Conservation (phyloP, 257 asterid species). For the Lycium ferocissimum region DNA sequence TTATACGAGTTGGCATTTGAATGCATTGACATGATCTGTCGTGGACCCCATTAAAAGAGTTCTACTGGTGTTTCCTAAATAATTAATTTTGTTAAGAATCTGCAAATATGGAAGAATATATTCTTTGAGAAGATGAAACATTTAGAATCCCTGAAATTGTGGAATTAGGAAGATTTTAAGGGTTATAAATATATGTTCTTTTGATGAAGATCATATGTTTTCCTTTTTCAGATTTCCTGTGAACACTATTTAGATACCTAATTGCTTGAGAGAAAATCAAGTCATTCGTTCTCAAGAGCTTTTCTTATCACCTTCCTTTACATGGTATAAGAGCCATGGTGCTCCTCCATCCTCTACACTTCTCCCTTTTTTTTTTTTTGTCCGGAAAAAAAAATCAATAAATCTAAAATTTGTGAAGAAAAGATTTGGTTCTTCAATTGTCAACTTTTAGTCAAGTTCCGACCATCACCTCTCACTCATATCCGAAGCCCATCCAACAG, state of each 20-base stretch:
- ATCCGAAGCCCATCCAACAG: neutral
- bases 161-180: too few relatives aligned
- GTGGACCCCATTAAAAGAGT: neutral
- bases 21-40: neutral
- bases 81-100: neutral
- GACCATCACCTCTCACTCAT: neutral
- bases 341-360: neutral
- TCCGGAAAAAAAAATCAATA: neutral
- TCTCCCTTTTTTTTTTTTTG: neutral
- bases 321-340: too few relatives aligned
- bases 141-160: too few relatives aligned
- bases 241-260: constrained; percentile 20
- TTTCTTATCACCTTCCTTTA: neutral
- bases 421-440: constrained; percentile 12
- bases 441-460: neutral
- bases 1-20: neutral
- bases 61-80: neutral
- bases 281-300: neutral
- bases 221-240: neutral
- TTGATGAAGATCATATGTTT: too few relatives aligned
- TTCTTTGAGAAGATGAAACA: too few relatives aligned
- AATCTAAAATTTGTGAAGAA: neutral
- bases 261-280: neutral
- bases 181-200: neutral
- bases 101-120: too few relatives aligned